Evolutionary conservation across 176 grass and related monocot species (phyloP).

Genomic region (Tuctoria greenei): DNA sequence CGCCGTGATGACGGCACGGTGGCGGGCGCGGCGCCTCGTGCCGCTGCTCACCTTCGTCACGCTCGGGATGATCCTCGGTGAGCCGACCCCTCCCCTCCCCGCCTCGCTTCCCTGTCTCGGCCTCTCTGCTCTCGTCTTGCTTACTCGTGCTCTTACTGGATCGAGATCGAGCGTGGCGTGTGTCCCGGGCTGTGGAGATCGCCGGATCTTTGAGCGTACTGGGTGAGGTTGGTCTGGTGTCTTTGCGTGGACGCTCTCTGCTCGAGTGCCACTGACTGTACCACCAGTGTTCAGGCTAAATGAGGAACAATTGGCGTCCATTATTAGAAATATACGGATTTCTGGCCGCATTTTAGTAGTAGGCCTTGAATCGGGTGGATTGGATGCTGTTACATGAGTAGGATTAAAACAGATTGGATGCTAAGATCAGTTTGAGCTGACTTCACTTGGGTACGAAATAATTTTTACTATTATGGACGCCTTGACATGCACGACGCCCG

Average conservation of each 20-base stretch:
- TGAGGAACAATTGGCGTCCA: background rate
- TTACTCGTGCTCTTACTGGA: background rate
- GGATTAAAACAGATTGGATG: background rate
- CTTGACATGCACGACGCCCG: background rate
- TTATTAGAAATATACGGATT: background rate
- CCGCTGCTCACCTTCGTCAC: conserved; percentile 64
- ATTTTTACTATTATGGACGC: background rate
- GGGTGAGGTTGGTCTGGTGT: background rate
- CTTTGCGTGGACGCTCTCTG: background rate
- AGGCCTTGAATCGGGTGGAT: background rate
- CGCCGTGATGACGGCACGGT: conserved; percentile 44
- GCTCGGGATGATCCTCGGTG: conserved; percentile 64
- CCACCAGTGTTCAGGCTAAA: background rate
- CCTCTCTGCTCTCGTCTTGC: background rate
- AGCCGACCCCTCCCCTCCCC: background rate
- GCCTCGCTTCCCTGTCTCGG: background rate
- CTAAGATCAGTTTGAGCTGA: background rate
- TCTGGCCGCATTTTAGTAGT: background rate
- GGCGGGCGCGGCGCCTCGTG: conserved; percentile 38
- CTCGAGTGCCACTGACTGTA: background rate
- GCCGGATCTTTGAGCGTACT: background rate
- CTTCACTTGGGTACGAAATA: background rate
- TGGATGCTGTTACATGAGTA: background rate
- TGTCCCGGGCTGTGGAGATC: background rate
- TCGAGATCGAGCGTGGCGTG: background rate